These are phyloP conservation scores for Penicillium nucicola DNA, from an alignment of 495 filamentous ascomycete species.

Conservation along the genomic window DNA sequence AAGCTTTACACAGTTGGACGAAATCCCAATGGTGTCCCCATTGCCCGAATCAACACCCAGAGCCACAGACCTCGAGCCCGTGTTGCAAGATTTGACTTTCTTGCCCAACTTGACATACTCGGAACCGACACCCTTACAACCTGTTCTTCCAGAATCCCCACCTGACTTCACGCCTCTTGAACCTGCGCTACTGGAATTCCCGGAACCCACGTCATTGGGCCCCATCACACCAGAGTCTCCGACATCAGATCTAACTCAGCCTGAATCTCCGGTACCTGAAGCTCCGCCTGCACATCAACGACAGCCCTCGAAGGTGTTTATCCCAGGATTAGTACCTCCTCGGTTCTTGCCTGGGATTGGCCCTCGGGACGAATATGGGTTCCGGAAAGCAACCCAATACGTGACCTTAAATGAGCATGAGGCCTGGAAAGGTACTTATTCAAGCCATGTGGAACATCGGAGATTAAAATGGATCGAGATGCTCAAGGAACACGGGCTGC, in stretches of 20 bases:
- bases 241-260: slow-evolving; percentile 1
- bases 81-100: not conserved
- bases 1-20: slow-evolving; percentile 18
- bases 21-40: slow-evolving; percentile 23
- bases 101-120: slow-evolving; percentile 1
- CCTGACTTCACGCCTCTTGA: not conserved
- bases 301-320: slow-evolving; percentile 38
- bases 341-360: slow-evolving; percentile 30
- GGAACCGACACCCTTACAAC: slow-evolving; percentile 1
- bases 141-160: slow-evolving; percentile 4
- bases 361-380: slow-evolving; percentile 81
- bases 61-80: not conserved
- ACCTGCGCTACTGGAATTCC: not conserved
- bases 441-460: slow-evolving; percentile 63
- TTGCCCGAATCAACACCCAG: slow-evolving; percentile 12
- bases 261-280: slow-evolving; percentile 2
- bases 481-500: slow-evolving; percentile 71
- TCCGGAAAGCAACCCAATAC: slow-evolving; percentile 82
- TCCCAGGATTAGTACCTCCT: slow-evolving; percentile 41
- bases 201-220: slow-evolving; percentile 3
- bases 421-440: slow-evolving; percentile 71
- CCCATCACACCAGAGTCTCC: not conserved
- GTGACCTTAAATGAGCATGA: slow-evolving; percentile 76
- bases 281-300: slow-evolving; percentile 15
- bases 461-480: slow-evolving; percentile 77